Base-by-base conservation (phyloP, 306 rosid genomes). In the Trifolium dubium region DNA sequence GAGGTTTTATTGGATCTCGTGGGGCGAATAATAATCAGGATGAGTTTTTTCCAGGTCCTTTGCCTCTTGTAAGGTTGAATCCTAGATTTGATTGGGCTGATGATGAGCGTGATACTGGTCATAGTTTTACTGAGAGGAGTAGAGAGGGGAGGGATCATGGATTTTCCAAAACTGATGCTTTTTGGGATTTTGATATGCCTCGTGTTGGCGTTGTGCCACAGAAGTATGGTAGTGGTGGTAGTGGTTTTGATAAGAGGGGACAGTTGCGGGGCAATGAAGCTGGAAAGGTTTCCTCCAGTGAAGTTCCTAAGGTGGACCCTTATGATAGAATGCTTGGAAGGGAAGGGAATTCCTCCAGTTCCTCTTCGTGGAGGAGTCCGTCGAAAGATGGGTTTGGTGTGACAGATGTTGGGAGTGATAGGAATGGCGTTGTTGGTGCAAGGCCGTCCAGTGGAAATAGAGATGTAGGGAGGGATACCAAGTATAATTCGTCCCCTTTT, bases 11-110 rank as follows among this genome's bases (percentile, higher is more conserved):
- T 62, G 83, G 88, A 69, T 81, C 83, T 64, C 81, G 77, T 43
- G 71, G 67, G 63, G 66, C 64, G 79, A 84, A 13, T 77, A 84
- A 13, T 77, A 50, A 51, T 35, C 91, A 79, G 73, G 94, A 88
- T 23, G 97, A 91, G 69, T 79, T 81, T 83, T 89, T 88, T 56
- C 91, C 88, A 1, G 96, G 90, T 65, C 93, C 96, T 43, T 77
- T 91, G 47, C 98, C 98, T 4, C 82, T 89, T 1, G 92, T 94
- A 69, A 73, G 81, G 78, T 31, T 91, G 85, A 88, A 87, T 19
- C 91, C 92, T 0, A 85, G 98, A 71, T 91, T 91, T 9, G 96
- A 94, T 75, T 94, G 98, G 98, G 98, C 98, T 39, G 98, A 94
- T 69, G 98, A 94, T 73, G 98, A 94, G 81, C 98, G 98, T 13